phyloP scores from a whole-genome alignment of 441 rosid genomes.

The Syzygium malaccense region DNA sequence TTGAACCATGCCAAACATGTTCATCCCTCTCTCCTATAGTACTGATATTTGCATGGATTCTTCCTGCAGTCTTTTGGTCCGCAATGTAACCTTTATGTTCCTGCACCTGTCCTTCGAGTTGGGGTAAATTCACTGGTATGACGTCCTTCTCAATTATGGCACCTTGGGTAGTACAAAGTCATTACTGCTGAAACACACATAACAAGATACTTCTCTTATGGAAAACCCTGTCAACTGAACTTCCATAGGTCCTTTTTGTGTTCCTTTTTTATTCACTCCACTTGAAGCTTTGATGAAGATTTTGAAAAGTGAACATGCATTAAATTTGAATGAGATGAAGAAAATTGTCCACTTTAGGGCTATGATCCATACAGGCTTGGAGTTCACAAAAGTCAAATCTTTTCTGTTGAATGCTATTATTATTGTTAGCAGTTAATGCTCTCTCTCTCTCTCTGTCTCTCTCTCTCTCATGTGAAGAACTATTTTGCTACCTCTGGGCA shows the following conservation, averaged over 20 bases:
- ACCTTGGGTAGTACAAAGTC: not conserved
- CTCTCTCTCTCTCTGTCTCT: not conserved
- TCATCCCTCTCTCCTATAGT: not conserved
- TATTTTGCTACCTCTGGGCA: constrained; percentile 16
- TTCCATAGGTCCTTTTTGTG: rapidly evolving
- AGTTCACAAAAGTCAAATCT: not conserved
- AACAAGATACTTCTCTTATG: not conserved
- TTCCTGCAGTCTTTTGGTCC: constrained; percentile 67
- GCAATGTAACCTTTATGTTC: constrained; percentile 79
- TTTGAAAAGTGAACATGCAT: not conserved
- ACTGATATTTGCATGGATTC: not conserved
- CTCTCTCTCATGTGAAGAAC: not conserved
- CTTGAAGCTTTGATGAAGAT: not conserved
- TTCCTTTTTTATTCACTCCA: not conserved
- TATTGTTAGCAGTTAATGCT: not conserved
- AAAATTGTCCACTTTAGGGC: rapidly evolving
- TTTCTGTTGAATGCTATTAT: not conserved
- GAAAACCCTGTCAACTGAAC: not conserved
- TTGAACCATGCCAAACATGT: not conserved
- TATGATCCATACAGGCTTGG: not conserved
- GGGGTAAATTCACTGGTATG: constrained; percentile 74
- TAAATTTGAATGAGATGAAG: not conserved
- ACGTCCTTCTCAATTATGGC: not conserved
- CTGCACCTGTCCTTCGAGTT: constrained; percentile 68
- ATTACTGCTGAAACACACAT: not conserved